Conservation (phyloP, 495 filamentous ascomycete genomes). For the Gamarada debralockiae region DNA sequence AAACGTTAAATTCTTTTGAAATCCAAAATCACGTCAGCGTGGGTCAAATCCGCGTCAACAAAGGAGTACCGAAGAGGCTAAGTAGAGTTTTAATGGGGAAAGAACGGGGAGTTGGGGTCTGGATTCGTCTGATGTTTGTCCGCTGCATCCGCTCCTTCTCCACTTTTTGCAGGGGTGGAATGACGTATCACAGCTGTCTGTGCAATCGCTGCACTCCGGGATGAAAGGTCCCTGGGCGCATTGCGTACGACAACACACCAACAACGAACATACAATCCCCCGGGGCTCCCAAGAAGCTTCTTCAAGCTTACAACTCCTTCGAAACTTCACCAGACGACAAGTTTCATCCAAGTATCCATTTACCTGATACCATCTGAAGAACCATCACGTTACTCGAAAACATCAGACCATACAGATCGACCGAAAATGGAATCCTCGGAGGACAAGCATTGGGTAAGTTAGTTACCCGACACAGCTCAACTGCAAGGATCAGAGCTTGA, state of each 20-base stretch:
- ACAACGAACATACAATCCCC: neutral
- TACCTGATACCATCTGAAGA: too few species aligned
- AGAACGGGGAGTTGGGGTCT: too few species aligned
- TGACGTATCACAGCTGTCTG: neutral
- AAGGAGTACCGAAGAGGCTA: too few species aligned
- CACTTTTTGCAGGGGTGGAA: neutral
- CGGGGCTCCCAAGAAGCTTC: neutral
- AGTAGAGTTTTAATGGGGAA: too few species aligned
- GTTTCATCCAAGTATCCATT: too few species aligned
- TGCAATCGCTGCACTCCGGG: neutral
- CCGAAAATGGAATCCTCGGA: constrained; percentile 28
- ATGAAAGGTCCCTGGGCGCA: neutral
- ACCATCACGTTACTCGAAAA: too few species aligned
- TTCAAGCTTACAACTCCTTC: neutral
- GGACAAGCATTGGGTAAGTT: constrained; percentile 36
- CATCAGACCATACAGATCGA: too few species aligned
- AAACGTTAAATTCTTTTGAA: too few species aligned
- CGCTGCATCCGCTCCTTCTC: neutral
- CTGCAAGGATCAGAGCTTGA: constrained; percentile 12
- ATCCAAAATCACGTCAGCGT: too few species aligned
- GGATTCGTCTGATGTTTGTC: too few species aligned
- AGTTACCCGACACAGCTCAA: neutral
- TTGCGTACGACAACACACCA: neutral
- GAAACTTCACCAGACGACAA: neutral
- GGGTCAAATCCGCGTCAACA: too few species aligned